Evolutionary conservation across 306 rosid genomes (phyloP).

Genomic region (Dryas alaskensis): DNA sequence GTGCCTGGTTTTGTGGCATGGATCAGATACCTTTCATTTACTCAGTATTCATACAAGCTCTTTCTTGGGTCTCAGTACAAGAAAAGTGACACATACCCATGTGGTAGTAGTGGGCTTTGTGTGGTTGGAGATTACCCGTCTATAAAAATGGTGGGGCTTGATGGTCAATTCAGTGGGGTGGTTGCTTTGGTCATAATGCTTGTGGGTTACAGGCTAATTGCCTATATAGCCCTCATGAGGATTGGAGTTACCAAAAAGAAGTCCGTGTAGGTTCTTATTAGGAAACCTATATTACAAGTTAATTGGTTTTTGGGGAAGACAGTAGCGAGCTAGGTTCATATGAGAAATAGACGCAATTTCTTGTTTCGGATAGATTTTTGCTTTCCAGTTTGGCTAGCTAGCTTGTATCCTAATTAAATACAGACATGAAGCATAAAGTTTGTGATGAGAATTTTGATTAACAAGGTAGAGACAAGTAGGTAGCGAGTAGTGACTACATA

Average conservation of each 20-base stretch:
- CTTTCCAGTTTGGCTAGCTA: too few relatives aligned
- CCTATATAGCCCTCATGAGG: conserved; percentile 64
- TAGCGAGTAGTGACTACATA: too few relatives aligned
- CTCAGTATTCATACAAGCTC: conserved; percentile 49
- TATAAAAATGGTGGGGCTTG: conserved; percentile 46
- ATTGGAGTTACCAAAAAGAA: conserved; percentile 49
- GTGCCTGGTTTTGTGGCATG: conserved; percentile 60
- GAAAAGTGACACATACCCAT: conserved; percentile 42
- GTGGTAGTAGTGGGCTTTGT: conserved; percentile 14
- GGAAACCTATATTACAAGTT: too few relatives aligned
- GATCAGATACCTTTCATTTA: conserved; percentile 50
- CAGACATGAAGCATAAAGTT: too few relatives aligned
- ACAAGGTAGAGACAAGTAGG: too few relatives aligned
- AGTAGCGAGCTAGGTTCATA: too few relatives aligned
- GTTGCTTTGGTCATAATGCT: conserved; percentile 53
- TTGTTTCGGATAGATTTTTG: too few relatives aligned
- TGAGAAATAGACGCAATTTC: too few relatives aligned
- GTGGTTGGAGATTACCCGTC: conserved; percentile 42
- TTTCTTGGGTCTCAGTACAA: conserved; percentile 55
- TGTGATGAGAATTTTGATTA: too few relatives aligned
- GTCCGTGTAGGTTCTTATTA: too few relatives aligned
- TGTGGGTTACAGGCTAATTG: conserved; percentile 55
- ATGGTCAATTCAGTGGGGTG: conserved; percentile 24
- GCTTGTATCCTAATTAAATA: too few relatives aligned
- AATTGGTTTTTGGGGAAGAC: too few relatives aligned